Conservation (phyloP, 768 basidiomycete genomes). For the Pluteus cervinus region DNA sequence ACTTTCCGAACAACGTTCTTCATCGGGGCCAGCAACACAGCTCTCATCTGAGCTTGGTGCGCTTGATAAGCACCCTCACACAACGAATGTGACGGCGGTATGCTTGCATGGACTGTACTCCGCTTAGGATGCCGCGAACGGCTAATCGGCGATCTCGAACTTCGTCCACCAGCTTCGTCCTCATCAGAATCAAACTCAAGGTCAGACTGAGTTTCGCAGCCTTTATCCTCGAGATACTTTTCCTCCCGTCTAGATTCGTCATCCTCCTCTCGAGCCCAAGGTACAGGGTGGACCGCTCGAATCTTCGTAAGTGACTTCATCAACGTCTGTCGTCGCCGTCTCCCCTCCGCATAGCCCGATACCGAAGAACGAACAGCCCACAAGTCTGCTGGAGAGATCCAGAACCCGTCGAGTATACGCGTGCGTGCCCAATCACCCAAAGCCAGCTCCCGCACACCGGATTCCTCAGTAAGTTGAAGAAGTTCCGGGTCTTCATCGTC, state of each 20-base stretch:
- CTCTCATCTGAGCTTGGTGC: conserved; percentile 52
- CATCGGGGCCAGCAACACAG: conserved; percentile 61
- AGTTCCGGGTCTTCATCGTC: conserved; percentile 39
- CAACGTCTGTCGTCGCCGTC: conserved; percentile 11
- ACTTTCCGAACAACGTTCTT: conserved; percentile 60
- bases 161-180: conserved; percentile 14
- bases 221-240: conserved; percentile 6
- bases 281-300: conserved; percentile 49
- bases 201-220: too few species aligned
- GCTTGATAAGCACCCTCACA: conserved; percentile 59
- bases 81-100: conserved; percentile 57
- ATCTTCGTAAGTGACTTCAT: too few species aligned
- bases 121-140: conserved; percentile 42
- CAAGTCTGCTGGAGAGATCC: conserved; percentile 69
- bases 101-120: conserved; percentile 39
- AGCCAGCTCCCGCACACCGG: conserved; percentile 46
- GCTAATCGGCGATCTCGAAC: conserved; percentile 18
- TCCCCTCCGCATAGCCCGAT: conserved; percentile 19
- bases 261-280: conserved; percentile 45
- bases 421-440: conserved; percentile 67
- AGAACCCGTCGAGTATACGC: conserved; percentile 69
- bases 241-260: conserved; percentile 15
- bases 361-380: conserved; percentile 40
- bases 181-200: conserved; percentile 12
- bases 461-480: conserved; percentile 35